These are phyloP conservation scores for Passiflora organensis DNA, from an alignment of 345 rosid genomes.

Conservation along the genomic window DNA sequence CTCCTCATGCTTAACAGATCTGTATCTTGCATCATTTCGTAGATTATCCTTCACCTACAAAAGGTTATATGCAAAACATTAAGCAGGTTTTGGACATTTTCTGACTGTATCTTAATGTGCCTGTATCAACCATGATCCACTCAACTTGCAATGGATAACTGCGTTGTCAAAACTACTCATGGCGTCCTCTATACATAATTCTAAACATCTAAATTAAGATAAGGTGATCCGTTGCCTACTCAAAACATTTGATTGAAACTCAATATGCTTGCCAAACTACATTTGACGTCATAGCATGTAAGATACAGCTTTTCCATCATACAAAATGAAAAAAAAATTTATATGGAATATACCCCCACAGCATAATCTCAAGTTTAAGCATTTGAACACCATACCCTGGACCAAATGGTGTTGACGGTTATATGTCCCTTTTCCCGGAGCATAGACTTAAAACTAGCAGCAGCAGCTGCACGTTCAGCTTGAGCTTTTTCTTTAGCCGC, in stretches of 20 bases:
- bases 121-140: no score
- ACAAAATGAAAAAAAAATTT: not conserved
- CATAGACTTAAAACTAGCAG: constrained; percentile 77
- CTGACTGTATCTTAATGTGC: no score
- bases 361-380: no score
- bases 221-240: no score
- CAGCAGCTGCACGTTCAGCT: constrained; percentile 60
- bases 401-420: constrained; percentile 70
- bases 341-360: no score
- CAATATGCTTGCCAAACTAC: not conserved
- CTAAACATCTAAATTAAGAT: no score
- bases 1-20: constrained; percentile 67
- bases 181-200: no score
- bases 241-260: not conserved
- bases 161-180: no score
- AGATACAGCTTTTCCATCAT: not conserved
- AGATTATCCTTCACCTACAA: constrained; percentile 76
- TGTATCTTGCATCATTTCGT: constrained; percentile 83
- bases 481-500: constrained; percentile 72
- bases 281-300: not conserved
- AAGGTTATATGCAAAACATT: no score
- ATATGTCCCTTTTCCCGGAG: constrained; percentile 69
- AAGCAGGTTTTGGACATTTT: no score
- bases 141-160: no score
- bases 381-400: constrained; percentile 48